These are phyloP conservation scores for Thraustochytrium sp. DNA, from an alignment of 352 stramenopile genomes.

Conservation along the genomic window DNA sequence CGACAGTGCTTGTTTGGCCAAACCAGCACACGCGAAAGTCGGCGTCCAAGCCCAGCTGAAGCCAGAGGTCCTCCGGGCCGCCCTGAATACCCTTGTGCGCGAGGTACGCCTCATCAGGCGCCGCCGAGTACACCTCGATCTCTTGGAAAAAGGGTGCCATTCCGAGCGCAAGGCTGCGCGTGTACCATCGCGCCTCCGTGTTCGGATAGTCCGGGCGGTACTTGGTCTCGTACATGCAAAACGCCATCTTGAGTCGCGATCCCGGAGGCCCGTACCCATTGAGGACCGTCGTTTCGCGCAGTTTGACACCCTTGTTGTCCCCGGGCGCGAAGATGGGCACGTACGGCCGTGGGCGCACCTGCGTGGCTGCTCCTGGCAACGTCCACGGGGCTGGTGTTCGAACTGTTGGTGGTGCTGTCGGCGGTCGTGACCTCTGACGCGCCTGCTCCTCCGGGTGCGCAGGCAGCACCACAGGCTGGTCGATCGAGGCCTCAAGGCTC, in stretches of 20 bases:
- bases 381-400: too few relatives aligned
- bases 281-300: too few relatives aligned
- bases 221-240: background rate
- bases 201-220: background rate
- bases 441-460: too few relatives aligned
- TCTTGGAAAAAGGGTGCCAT: background rate
- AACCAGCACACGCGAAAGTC: constrained; percentile 9
- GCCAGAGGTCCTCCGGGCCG: background rate
- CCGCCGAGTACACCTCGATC: background rate
- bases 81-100: background rate
- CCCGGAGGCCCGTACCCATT: background rate
- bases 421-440: too few relatives aligned
- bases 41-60: background rate
- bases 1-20: background rate
- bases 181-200: background rate
- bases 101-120: background rate
- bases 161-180: background rate
- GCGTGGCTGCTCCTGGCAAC: too few relatives aligned
- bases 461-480: too few relatives aligned
- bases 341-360: too few relatives aligned
- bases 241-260: background rate
- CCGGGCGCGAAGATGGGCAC: too few relatives aligned
- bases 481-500: too few relatives aligned
- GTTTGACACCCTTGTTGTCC: too few relatives aligned
- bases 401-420: too few relatives aligned